Evolutionary conservation across 352 stramenopile genomes (phyloP), one percentile per base, ranked within the genome.

Genomic region (Pythium oligandrum): DNA sequence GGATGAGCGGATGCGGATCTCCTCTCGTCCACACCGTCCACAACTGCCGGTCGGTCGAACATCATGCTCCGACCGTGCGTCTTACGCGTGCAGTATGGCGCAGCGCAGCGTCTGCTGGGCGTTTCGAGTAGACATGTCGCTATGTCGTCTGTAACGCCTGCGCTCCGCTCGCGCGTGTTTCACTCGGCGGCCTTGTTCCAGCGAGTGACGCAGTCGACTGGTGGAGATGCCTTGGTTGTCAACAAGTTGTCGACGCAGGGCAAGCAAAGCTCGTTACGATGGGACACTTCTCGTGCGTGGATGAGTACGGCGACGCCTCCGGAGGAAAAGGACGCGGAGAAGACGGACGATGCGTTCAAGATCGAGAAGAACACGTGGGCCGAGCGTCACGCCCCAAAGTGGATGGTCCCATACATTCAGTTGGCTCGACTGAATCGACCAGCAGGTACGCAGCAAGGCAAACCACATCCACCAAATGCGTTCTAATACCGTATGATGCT

Each of bases 321-420:
- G 12, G 4, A 39, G 11, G 46, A 40, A 2, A 35, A 65, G 7
- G 48, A 44, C 12, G 53, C 31, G 33, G 44, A 55, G 4, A 31
- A 34, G 7, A 11, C 35, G 11, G 45, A 32, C 4, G 75, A 77
- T 38, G 46, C 53, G 34, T 94, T 90, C 61, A 64, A 69, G 32
- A 70, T 88, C 52, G 81, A 95, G 63, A 93, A 95, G 53, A 63
- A 93, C 44, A 95, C 85, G 58, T 95, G 85, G 85, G 85, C 83
- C 2, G 85, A 95, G 60, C 69, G 70, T 35, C 69, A 95, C 47
- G 74, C 69, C 4, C 83, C 83, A 31, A 44, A 71, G 44, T 92
- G 77, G 77, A 83, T 93, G 78, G 52, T 93, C 45, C 85, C 85
- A 42, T 95, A 95, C 63, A 77, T 95, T 42, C 81, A 95, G 61